These are phyloP conservation scores for Globisporangium spiculum DNA, from an alignment of 352 stramenopile species.

Conservation along the genomic window DNA sequence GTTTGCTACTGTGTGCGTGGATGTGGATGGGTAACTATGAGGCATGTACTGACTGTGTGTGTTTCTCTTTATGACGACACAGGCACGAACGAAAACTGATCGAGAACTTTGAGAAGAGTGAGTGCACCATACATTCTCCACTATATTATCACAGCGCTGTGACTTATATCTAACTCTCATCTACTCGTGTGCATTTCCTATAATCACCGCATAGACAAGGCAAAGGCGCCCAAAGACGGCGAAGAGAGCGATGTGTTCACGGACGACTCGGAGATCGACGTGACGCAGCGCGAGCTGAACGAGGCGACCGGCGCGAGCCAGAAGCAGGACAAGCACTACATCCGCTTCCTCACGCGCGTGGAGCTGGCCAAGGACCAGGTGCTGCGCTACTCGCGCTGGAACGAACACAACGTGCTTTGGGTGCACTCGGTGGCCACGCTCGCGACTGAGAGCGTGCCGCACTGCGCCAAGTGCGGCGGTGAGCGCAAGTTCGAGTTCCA, in stretches of 20 bases:
- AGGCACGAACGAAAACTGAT: constrained; percentile 70
- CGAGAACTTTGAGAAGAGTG: constrained; percentile 64
- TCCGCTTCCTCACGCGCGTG: constrained; percentile 81
- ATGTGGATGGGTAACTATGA: not conserved
- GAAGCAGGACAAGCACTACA: constrained; percentile 74
- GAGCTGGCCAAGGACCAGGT: constrained; percentile 81
- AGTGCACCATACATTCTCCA: constrained; percentile 12
- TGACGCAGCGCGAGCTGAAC: constrained; percentile 77
- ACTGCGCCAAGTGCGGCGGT: constrained; percentile 79
- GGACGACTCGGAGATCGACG: constrained; percentile 72
- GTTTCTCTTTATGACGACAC: constrained; percentile 1
- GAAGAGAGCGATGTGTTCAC: constrained; percentile 53
- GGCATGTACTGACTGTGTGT: not conserved
- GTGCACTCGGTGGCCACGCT: constrained; percentile 67
- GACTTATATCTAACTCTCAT: not conserved
- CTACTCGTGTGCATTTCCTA: not conserved
- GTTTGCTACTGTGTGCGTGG: not conserved
- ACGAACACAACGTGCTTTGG: constrained; percentile 84
- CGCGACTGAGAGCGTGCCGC: constrained; percentile 39
- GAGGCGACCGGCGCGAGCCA: constrained; percentile 53
- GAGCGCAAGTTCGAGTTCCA: constrained; percentile 93
- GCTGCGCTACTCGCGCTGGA: constrained; percentile 90
- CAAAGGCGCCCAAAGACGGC: constrained; percentile 2
- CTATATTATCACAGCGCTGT: not conserved
- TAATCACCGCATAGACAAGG: constrained; percentile 17